A percentile compares a stretch with the other conserved stretches of the same genome.
phyloP scores from a whole-genome alignment of 106 monocot genomes.

The Alisma plantagoaquatica region DNA sequence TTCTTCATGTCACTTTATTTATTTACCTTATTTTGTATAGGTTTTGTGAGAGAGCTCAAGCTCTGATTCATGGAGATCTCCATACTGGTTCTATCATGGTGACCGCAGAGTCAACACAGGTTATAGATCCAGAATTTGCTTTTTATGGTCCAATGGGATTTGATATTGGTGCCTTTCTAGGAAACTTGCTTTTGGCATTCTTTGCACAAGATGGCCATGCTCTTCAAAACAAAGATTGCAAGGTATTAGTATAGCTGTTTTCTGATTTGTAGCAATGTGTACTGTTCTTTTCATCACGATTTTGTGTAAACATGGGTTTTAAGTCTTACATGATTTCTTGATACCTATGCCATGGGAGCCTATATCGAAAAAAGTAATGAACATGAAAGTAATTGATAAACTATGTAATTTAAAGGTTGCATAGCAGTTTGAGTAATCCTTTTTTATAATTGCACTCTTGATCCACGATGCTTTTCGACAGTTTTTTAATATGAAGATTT shows the following conservation, averaged over 20 bases:
- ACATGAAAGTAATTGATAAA: no score
- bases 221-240: slow-evolving; percentile 38
- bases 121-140: slow-evolving; percentile 96
- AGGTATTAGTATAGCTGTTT: slow-evolving; percentile 28
- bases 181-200: slow-evolving; percentile 87
- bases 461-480: no score
- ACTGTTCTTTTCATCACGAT: no score
- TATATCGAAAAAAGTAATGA: no score
- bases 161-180: slow-evolving; percentile 92
- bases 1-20: not conserved
- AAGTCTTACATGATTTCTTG: no score
- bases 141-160: slow-evolving; percentile 99
- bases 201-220: slow-evolving; percentile 94
- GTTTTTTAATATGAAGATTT: no score
- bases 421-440: no score
- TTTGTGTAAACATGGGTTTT: no score
- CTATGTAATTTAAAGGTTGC: no score
- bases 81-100: slow-evolving; percentile 96
- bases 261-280: no score
- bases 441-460: no score
- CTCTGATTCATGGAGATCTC: slow-evolving; percentile 95
- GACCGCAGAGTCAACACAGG: slow-evolving; percentile 80
- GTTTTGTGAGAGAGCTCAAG: slow-evolving; percentile 98
- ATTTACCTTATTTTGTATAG: slow-evolving; percentile 33
- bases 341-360: no score